Conservation (phyloP, 306 rosid species). For the Begonia loranthoides region DNA sequence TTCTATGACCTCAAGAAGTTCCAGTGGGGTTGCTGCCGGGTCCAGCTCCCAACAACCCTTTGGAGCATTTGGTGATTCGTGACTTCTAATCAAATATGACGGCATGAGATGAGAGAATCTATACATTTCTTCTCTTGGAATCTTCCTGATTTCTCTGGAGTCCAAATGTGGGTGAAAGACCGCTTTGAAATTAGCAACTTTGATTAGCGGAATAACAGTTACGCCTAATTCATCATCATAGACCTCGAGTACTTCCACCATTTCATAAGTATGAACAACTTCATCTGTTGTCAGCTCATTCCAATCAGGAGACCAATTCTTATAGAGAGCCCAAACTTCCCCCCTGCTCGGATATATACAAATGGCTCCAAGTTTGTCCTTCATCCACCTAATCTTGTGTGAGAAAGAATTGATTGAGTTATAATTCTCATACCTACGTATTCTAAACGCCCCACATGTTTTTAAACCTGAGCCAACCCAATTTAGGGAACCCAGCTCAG, state of each 20-base stretch:
- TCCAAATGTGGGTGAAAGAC: conserved; percentile 60
- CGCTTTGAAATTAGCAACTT: conserved; percentile 83
- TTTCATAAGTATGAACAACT: conserved; percentile 51
- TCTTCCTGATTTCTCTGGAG: conserved; percentile 35
- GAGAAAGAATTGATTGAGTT: conserved; percentile 59
- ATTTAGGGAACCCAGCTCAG: conserved; percentile 39
- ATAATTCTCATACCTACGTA: conserved; percentile 35
- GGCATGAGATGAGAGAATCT: conserved; percentile 83
- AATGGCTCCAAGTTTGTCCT: conserved; percentile 43
- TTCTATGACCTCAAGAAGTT: conserved; percentile 52
- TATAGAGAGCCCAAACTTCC: conserved; percentile 87
- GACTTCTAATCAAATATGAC: conserved; percentile 49
- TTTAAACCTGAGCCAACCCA: conserved; percentile 65
- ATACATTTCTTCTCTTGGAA: conserved; percentile 61
- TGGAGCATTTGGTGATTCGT: conserved; percentile 64
- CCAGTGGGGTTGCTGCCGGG: no score
- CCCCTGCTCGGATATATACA: conserved; percentile 65
- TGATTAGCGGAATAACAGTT: conserved; percentile 56
- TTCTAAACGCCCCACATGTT: conserved; percentile 62
- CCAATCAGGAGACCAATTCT: conserved; percentile 85
- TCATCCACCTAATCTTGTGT: conserved; percentile 60
- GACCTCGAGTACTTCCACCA: conserved; percentile 77
- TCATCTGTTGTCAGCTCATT: conserved; percentile 56
- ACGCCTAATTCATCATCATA: conserved; percentile 53
- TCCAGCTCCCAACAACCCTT: conserved; percentile 87